Evolutionary conservation across 2,329 filamentous ascomycete species (phyloP).

Genomic region (Fusarium fracticaudum): DNA sequence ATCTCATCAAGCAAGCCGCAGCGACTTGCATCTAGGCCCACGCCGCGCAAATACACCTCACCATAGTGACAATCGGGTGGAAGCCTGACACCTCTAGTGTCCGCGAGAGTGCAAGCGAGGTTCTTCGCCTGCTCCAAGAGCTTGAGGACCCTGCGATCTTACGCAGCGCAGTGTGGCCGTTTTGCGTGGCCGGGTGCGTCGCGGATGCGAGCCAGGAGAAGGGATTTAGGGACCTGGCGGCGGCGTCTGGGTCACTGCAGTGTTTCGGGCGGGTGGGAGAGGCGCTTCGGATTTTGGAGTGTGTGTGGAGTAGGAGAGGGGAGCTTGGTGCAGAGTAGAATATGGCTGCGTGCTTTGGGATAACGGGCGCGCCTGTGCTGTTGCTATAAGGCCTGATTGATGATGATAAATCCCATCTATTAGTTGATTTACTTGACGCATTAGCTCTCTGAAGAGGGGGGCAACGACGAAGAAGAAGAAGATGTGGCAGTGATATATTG

Average conservation of each 20-base stretch:
- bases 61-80: neutral
- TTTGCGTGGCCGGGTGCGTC: neutral
- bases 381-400: neutral
- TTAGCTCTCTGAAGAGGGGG: too few relatives aligned
- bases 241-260: neutral
- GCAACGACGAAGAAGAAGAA: too few relatives aligned
- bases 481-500: too few relatives aligned
- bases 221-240: fast-evolving
- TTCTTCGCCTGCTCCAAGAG: neutral
- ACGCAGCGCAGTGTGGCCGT: neutral
- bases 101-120: neutral
- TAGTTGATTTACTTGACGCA: fast-evolving
- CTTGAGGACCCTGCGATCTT: neutral
- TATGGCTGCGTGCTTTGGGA: neutral
- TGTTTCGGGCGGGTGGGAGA: neutral
- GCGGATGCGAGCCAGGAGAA: neutral
- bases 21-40: neutral
- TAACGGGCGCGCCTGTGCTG: neutral
- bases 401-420: fast-evolving
- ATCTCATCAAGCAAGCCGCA: neutral
- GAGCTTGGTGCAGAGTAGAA: neutral
- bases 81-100: fast-evolving
- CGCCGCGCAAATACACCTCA: neutral
- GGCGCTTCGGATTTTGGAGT: neutral
- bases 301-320: neutral